Evolutionary conservation across 2,329 filamentous ascomycete genomes (phyloP), one percentile per base, ranked within the genome.

Genomic region (Paradendryphiella salina): DNA sequence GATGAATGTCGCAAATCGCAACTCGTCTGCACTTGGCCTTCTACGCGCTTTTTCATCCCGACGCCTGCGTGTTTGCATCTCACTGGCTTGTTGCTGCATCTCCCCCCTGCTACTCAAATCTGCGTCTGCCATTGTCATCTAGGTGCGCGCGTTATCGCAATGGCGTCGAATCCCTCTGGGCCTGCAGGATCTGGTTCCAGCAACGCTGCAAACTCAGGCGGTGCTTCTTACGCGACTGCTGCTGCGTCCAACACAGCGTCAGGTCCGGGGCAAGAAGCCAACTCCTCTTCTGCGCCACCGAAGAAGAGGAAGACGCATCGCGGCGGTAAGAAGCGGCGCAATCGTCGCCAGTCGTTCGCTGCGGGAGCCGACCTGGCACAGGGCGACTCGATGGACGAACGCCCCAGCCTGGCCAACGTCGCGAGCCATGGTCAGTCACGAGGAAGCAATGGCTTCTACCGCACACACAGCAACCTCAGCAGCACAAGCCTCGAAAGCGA

Each of bases 401-500:
- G 75, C 32, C 73, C 73, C 39, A 73, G 66, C 54, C 65, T 75
- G 58, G 69, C 72, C 68, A 73, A 75, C 43, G 67, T 70, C 45
- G 62, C 64, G 4, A 65, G 58, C 51, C 56, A 62, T 32, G 56
- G 64, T 37, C 54, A 61, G 17, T 65, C 66, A n/a, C 65, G 74
- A 14, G 67, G 73, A 28, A 74, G 74, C 56, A 72, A 73, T 45
- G 77, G 77, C 52, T 82, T 84, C 66, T 85, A 85, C 67, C 76
- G 79, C 33, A 65, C 83, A 43, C 73, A 74, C 53, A 59, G 66
- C 38, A 90, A 88, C 68, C 69, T 86, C 57, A 97, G 93, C 75
- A 86, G 82, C 63, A 91, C 89, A 0, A 97, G 93, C 72, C 77
- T 97, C 57, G 93, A 96, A 61, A 96, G 91, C 71, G 87, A 96